Percentiles rank a stretch among this genome's conserved stretches.
Conservation (phyloP, 2,329 filamentous ascomycete genomes). For the Alternaria burnsii region DNA sequence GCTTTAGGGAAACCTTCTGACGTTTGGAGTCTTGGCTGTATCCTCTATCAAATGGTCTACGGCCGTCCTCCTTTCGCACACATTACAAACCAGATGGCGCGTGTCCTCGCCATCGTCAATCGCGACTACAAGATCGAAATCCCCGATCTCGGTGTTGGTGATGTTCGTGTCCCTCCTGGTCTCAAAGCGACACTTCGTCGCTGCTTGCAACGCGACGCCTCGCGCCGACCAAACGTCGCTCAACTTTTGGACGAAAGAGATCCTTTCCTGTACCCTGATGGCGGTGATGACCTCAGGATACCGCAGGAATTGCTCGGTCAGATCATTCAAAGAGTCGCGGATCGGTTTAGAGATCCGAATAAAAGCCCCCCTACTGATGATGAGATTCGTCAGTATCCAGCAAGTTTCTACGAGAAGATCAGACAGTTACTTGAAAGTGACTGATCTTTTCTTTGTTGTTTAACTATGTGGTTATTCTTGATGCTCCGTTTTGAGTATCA, state of each 20-base stretch:
- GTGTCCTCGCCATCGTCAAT: conserved; percentile 87
- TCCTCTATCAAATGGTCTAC: conserved; percentile 97
- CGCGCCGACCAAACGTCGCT: conserved; percentile 64
- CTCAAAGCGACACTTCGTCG: conserved; percentile 64
- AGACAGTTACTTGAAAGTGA: conserved; percentile 49
- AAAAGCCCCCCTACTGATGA: conserved; percentile 65
- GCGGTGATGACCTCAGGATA: conserved; percentile 59
- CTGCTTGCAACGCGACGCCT: conserved; percentile 67
- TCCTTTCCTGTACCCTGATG: conserved; percentile 66
- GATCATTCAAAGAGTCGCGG: conserved; percentile 67
- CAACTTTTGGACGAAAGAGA: conserved; percentile 65
- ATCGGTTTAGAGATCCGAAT: conserved; percentile 63
- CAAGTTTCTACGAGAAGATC: conserved; percentile 59
- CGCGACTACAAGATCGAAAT: conserved; percentile 77
- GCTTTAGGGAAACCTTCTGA: conserved; percentile 96
- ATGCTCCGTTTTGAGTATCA: background rate
- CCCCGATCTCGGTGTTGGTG: conserved; percentile 73
- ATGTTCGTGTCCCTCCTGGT: conserved; percentile 62
- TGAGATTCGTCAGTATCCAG: conserved; percentile 59
- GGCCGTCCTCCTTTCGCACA: conserved; percentile 95
- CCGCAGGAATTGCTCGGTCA: conserved; percentile 65
- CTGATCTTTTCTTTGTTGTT: conserved; percentile 4
- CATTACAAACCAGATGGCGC: conserved; percentile 84
- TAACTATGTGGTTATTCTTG: background rate
- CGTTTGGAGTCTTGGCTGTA: conserved; percentile 95